Percentiles rank a stretch among this genome's conserved stretches.
Conservation (phyloP, 768 basidiomycete species). For the Leucocoprinus sp. region DNA sequence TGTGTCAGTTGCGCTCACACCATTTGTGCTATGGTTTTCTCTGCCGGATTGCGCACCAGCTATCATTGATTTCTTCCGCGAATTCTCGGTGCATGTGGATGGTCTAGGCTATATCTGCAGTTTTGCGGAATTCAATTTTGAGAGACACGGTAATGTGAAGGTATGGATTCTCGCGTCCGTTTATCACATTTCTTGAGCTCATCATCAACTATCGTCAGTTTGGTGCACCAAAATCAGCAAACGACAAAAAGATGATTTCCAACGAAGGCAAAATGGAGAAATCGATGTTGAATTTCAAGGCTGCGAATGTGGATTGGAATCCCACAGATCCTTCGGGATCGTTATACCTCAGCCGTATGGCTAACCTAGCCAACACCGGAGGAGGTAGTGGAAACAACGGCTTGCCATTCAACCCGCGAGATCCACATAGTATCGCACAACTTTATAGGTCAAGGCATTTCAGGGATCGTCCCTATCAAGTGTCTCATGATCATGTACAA, state of each 20-base stretch:
- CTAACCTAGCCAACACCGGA: conserved; percentile 40
- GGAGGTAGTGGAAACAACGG: conserved; percentile 15
- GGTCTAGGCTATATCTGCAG: conserved; percentile 95
- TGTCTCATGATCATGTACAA: conserved; percentile 18
- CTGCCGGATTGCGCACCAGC: conserved; percentile 84
- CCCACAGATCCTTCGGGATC: conserved; percentile 88
- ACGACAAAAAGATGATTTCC: conserved; percentile 71
- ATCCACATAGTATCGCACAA: conserved; percentile 13
- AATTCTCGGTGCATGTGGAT: conserved; percentile 95
- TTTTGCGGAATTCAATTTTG: conserved; percentile 98
- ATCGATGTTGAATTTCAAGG: conserved; percentile 92
- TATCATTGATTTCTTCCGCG: conserved; percentile 96
- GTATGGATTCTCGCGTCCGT: conserved; percentile 25
- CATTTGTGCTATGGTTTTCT: conserved; percentile 90
- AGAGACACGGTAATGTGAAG: conserved; percentile 88
- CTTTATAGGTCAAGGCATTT: conserved; percentile 10
- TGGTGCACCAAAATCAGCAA: conserved; percentile 67
- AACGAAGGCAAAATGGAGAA: conserved; percentile 99
- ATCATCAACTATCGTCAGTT: conserved; percentile 39
- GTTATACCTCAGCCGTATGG: conserved; percentile 80
- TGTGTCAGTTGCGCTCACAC: conserved; percentile 85
- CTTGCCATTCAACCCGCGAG: conserved; percentile 10
- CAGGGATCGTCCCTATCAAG: conserved; percentile 4
- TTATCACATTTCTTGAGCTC: not conserved
- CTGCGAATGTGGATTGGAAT: conserved; percentile 93